Evolutionary conservation across 2,329 filamentous ascomycete species (phyloP), one percentile per base, ranked within the genome.

Genomic region (Pseudocercospora eumusae): DNA sequence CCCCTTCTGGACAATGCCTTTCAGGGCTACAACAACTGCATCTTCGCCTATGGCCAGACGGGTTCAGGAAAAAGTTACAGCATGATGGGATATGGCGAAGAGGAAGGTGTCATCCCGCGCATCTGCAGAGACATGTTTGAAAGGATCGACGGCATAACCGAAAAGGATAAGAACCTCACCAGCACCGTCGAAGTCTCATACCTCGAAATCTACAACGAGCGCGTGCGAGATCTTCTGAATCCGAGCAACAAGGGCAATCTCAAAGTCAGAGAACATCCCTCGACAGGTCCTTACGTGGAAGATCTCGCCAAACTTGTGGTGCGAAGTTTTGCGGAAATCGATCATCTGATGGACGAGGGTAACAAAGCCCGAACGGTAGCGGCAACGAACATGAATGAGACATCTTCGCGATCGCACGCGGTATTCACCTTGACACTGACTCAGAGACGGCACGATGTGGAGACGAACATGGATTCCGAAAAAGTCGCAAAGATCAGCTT

Each of bases 341-440:
- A 99, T 73, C 88, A 97, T 74, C 80, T 99, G 71, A 99, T 99
- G 95, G 95, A 99, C 74, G 93, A 98, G 78, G 95, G 95, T 72
- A 99, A 99, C 82, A 99, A 99, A 79, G 95, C 95, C 33, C 86
- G 95, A 82, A 99, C 95, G 0, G 95, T 99, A 42, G 95, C 95
- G 2, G 95, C 95, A 7, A 99, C 95, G 42, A 99, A 98, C 84
- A 99, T 99, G 95, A 99, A 99, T 82, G 95, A 98, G 78, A 99
- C 96, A 0, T 97, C 92, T 63, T 96, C 92, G 84, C 89, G 95
- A 82, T 98, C 93, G 75, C 95, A 99, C 77, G 95, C 95, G 44
- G 96, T 99, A 56, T 99, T 99, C 75, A 99, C 96, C 20, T 82
- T 99, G 58, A 98, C 93, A 73, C 82, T 99, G 52, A 96, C 92